Base-by-base conservation (phyloP, 1,284 basidiomycete genomes). In the Rhodotorula sp. region DNA sequence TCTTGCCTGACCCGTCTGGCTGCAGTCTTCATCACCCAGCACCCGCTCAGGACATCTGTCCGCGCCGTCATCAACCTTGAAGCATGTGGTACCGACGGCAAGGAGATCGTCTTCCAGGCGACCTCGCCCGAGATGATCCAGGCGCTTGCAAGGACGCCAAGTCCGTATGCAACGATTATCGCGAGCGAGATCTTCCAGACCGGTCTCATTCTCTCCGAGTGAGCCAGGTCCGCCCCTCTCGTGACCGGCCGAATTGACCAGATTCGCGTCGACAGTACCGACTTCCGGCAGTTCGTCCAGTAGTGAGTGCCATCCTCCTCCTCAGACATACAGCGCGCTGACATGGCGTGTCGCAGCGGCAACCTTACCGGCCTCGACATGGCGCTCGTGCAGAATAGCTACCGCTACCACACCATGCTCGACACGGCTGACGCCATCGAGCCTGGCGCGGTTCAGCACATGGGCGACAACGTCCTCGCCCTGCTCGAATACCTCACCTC, bases 141-240 rank as follows among this genome's bases (percentile, higher is more conserved):
- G 69, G 94, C 92, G 0, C 97, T 95, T 78, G 86, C 89, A 1
- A 85, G 88, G 74, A 91, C 92, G 0, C 93, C 94, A 67, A 89
- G 89, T 76, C 95, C 93, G 0, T 91, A 89, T 66, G 96, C 93
- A 1, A 94, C 92, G 0, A 87, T 97, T 67, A 86, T 93, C 54
- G 95, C 95, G 16, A 92, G 92, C 74, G 96, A 99, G 71, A 86
- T 99, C 40, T 99, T 99, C 81, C 88, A 88, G 61, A 95, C 92
- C 0, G 95, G 95, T 0, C 86, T 98, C 66, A 85, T 99, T 61
- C 82, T 96, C 57, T 94, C 90, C 16, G 93, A 90, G 72, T 99
- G 13, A 6, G 40, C 28, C 16, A 11, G 6, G 15, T 30, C 24
- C 16, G 8, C 15, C 37, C 24, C 4, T 28, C 26, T 20, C 50